Evolutionary conservation across 176 grass and related monocot genomes (phyloP).

Genomic region (Carex myosuroides): DNA sequence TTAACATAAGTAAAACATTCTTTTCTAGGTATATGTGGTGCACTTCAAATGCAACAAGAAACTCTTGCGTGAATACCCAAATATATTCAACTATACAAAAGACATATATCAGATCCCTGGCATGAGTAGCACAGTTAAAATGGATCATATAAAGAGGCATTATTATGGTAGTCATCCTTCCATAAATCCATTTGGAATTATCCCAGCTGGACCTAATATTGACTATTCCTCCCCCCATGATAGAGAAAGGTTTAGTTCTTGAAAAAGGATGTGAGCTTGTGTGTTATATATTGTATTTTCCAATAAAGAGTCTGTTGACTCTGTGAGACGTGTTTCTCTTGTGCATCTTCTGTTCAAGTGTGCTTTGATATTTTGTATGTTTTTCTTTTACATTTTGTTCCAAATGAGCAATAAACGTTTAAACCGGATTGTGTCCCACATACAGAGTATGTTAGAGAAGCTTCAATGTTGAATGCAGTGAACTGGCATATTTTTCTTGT

Average conservation of each 20-base stretch:
- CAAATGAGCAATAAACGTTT: neutral
- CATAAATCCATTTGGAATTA: constrained; percentile 64
- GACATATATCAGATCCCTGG: constrained; percentile 80
- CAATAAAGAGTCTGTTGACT: constrained; percentile 5
- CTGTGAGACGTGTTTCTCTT: neutral
- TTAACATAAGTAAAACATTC: neutral
- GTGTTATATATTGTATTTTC: neutral
- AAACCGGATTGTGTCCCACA: neutral
- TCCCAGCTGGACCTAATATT: constrained; percentile 62
- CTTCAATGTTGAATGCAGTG: neutral
- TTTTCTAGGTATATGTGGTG: constrained; percentile 64
- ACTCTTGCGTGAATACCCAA: constrained; percentile 66
- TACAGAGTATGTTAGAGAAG: neutral
- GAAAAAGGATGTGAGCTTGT: neutral
- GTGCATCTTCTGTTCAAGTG: neutral
- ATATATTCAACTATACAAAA: constrained; percentile 92
- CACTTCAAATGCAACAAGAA: constrained; percentile 99
- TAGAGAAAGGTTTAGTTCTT: constrained; percentile 50
- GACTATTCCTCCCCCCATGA: constrained; percentile 75
- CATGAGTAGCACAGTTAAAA: constrained; percentile 61
- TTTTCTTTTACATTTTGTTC: neutral
- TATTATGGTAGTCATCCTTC: constrained; percentile 93
- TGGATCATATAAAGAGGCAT: constrained; percentile 87
- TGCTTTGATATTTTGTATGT: neutral
- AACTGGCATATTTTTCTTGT: neutral